Percentiles rank a stretch among this genome's conserved stretches.
These are phyloP conservation scores for Dioszegia aurantiaca DNA, from an alignment of 768 basidiomycete species.

Conservation along the genomic window DNA sequence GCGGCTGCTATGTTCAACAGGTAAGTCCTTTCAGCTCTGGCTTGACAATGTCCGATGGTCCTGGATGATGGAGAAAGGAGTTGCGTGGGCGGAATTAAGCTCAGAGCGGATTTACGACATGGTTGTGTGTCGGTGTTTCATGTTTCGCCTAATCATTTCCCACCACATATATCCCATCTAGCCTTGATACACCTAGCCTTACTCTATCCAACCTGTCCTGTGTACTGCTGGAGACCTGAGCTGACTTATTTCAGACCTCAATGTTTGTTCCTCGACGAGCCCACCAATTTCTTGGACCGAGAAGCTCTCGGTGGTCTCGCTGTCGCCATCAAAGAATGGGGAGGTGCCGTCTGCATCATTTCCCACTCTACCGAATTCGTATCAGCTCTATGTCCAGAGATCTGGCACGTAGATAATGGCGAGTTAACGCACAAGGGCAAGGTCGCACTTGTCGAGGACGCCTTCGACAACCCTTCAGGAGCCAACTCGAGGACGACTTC, in stretches of 20 bases:
- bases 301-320: conserved; percentile 89
- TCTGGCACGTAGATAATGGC: conserved; percentile 89
- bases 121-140: too few relatives aligned
- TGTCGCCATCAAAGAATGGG: conserved; percentile 92
- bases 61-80: too few relatives aligned
- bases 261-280: conserved; percentile 66
- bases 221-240: not conserved
- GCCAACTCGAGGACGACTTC: conserved; percentile 70
- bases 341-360: conserved; percentile 72
- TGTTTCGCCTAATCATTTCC: too few relatives aligned
- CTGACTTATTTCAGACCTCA: conserved; percentile 24
- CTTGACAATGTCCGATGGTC: too few relatives aligned
- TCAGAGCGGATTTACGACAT: too few relatives aligned
- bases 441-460: conserved; percentile 76
- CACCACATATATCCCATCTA: too few relatives aligned
- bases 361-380: conserved; percentile 70
- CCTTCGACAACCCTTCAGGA: conserved; percentile 68
- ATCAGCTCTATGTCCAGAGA: conserved; percentile 65
- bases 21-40: conserved; percentile 42
- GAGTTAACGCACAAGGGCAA: conserved; percentile 85
- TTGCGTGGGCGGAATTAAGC: too few relatives aligned
- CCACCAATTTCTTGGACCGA: conserved; percentile 95
- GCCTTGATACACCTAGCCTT: too few relatives aligned
- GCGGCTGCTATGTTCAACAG: conserved; percentile 93
- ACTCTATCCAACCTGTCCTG: too few relatives aligned